A percentile compares a stretch with the other conserved stretches of the same genome.
These are phyloP conservation scores for Dendrobium nobile DNA, from an alignment of 106 monocot species.

Conservation along the genomic window DNA sequence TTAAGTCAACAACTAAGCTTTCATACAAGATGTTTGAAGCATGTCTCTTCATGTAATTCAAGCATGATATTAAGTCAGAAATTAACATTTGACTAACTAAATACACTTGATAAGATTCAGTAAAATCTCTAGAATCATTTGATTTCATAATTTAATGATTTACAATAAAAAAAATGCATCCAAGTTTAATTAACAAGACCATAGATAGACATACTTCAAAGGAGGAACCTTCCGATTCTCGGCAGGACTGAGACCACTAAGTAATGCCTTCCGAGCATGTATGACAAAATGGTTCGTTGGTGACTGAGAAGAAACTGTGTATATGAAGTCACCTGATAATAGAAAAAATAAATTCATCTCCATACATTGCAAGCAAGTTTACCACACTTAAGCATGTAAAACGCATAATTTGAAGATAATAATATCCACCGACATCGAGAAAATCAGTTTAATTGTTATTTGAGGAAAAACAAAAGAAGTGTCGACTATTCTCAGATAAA, in stretches of 20 bases:
- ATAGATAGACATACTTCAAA: constrained; percentile 61
- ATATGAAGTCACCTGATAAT: constrained; percentile 66
- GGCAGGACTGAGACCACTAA: constrained; percentile 87
- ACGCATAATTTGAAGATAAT: not conserved
- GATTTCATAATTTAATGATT: not conserved
- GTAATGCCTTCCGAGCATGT: constrained; percentile 94
- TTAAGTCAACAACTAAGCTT: too few species aligned
- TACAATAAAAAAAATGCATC: not conserved
- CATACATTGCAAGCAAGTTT: not conserved
- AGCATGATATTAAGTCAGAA: too few species aligned
- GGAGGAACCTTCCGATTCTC: constrained; percentile 84
- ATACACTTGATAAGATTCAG: not conserved
- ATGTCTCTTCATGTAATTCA: too few species aligned
- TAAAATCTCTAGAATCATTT: not conserved
- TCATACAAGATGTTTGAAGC: too few species aligned
- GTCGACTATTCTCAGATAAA: not conserved
- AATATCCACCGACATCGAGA: not conserved
- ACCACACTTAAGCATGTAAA: not conserved
- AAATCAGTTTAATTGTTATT: not conserved
- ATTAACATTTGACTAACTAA: not conserved
- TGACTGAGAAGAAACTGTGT: constrained; percentile 64
- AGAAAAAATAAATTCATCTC: not conserved
- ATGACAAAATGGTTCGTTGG: constrained; percentile 92
- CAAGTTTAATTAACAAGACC: not conserved
- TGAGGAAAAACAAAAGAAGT: not conserved